Evolutionary conservation across 225 moss, liverwort and hornwort genomes (phyloP), one percentile per base, ranked within the genome.

Genomic region (Marchantia polymorpha): DNA sequence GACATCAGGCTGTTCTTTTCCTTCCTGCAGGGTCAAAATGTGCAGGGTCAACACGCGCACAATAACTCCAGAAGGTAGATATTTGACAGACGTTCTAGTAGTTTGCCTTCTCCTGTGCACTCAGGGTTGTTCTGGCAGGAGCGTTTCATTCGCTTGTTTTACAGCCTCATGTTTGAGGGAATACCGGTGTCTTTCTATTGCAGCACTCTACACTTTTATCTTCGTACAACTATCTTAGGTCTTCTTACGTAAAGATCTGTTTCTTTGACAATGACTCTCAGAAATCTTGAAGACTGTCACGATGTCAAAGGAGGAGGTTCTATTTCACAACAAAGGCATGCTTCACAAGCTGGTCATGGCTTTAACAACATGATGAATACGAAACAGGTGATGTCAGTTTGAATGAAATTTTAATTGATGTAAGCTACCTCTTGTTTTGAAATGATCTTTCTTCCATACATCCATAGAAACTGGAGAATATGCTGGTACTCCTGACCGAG

Each of bases 301-400:
- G 79, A 80, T n/a, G 49, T 1, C 4, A 83, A 76, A 64, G 75
- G 74, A 16, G 79, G 27, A 9, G 23, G 39, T 52, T 26, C 65
- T n/a, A 67, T 29, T 30, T 39, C 69, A 54, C 83, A 80, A 50
- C 83, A 75, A 71, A 74, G 74, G 25, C 52, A 26, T 13, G 20
- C 74, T 66, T 20, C 83, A 30, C 79, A 75, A 48, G 69, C 74
- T 61, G 69, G 72, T 76, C 74, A 79, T 30, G n/a, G 56, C 30
- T 70, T 68, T 47, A 25, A 72, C 13, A 80, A 64, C 79, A 58
- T 80, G 69, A 80, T 61, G 0, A 75, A 47, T 39, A 51, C 79
- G 25, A 83, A 80, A 39, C 83, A 83, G 79, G 83, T 78, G 76
- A 50, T 46, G 50, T 70, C 20, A 48, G 11, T 70, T 49, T 70